Evolutionary conservation across 495 filamentous ascomycete genomes (phyloP), one percentile per base, ranked within the genome.

Genomic region (Staphylotrichum longicolle): DNA sequence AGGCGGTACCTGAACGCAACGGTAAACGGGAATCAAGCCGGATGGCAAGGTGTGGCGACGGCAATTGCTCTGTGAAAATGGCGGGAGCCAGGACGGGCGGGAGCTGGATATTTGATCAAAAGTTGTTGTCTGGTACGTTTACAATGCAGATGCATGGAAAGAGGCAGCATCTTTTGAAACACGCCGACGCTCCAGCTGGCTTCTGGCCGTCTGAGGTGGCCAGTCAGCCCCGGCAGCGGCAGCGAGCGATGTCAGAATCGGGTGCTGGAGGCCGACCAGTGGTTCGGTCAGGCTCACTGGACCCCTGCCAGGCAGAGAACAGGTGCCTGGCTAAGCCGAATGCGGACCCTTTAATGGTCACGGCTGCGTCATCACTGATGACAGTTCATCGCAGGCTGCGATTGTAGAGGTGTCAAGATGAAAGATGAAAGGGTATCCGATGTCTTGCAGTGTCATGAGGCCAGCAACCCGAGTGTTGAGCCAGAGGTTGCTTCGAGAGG

Each of bases 241-340:
- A 34, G 10, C 20, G 52, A 39, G 44, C 44, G 30, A 46, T 57
- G 20, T 30, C 40, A 44, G 41, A 46, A 14, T 20, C 54, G 55
- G 54, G 54, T 8, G 32, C 42, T 39, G 33, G 33, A 14, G n/a
- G 55, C 55, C n/a, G 35, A 35, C 53, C 4, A 39, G 34, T 30
- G 42, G 47, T 55, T 34, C 48, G 42, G 55, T 32, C 10, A 32
- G 51, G 41, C 34, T n/a, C 3, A 41, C 20, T 33, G 9, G n/a
- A 32, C 58, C 58, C 58, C 20, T 47, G 58, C 49, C 32, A 51
- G 35, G 50, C 15, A 9, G 10, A 49, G 20, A 61, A 27, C 40
- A 10, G 44, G 58, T 61, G 58, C 58, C 58, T 61, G 58, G 58
- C 58, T 61, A 61, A 34, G 14, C 58, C 51, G 3, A 49, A 61